phyloP scores from a whole-genome alignment of 768 basidiomycete species.

The Mycena haematopus region DNA sequence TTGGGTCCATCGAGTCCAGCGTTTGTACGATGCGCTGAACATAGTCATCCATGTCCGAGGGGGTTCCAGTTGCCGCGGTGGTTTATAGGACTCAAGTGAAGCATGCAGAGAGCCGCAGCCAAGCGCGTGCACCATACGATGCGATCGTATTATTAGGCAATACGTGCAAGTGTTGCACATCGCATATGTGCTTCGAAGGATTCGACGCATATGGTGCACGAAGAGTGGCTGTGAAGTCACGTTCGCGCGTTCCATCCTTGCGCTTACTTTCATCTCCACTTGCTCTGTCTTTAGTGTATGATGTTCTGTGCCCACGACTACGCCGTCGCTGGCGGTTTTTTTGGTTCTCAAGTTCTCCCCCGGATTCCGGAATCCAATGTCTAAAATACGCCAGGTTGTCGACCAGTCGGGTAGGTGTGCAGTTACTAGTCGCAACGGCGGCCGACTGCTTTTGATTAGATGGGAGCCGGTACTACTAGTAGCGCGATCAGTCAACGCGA shows the following conservation, averaged over 20 bases:
- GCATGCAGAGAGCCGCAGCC: conserved; percentile 15
- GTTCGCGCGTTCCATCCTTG: not conserved
- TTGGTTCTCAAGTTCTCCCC: no score
- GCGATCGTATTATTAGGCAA: conserved; percentile 15
- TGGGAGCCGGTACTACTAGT: no score
- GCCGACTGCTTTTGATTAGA: no score
- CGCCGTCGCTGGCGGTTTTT: no score
- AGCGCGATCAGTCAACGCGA: no score
- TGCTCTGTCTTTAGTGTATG: not conserved
- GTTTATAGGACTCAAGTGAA: conserved; percentile 6
- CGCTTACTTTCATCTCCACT: not conserved
- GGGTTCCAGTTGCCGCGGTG: not conserved
- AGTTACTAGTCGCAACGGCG: no score
- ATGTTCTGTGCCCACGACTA: no score
- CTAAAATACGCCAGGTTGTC: no score
- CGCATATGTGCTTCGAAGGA: not conserved
- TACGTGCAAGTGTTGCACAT: not conserved
- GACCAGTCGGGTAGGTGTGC: no score
- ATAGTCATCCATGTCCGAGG: conserved; percentile 24
- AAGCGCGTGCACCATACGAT: conserved; percentile 12
- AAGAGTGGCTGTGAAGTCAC: not conserved
- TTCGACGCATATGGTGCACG: conserved; percentile 1
- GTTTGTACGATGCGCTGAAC: conserved; percentile 27
- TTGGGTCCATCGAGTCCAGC: conserved; percentile 30
- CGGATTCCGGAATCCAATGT: no score